Percentiles rank a stretch among this genome's conserved stretches.
Evolutionary conservation across 177 flowering plant genomes (phyloP).

Genomic region (Tripterygium wilfordii): DNA sequence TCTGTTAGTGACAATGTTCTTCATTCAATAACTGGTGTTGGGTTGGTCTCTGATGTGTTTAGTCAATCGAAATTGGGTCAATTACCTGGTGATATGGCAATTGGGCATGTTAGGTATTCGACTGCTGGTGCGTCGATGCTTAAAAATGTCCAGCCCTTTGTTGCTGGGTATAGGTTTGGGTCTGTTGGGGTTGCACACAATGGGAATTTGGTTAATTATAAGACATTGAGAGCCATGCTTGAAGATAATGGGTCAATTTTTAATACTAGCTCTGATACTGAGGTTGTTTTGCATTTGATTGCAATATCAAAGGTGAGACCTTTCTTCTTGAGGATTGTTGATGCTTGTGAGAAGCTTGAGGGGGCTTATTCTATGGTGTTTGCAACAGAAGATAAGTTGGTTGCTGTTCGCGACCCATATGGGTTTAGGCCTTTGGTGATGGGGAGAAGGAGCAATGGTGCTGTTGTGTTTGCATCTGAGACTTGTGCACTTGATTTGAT

Average conservation of each 20-base stretch:
- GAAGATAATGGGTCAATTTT: constrained; percentile 86
- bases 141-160: constrained; percentile 86
- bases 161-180: constrained; percentile 70
- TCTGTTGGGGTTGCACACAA: constrained; percentile 82
- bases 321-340: constrained; percentile 62
- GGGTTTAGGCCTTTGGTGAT: constrained; percentile 89
- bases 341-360: constrained; percentile 73
- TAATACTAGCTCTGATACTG: constrained; percentile 78
- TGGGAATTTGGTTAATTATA: constrained; percentile 76
- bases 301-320: constrained; percentile 73
- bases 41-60: constrained; percentile 87
- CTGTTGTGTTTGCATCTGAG: constrained; percentile 83
- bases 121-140: constrained; percentile 79
- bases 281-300: constrained; percentile 84
- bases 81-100: constrained; percentile 56
- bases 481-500: constrained; percentile 86
- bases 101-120: constrained; percentile 82
- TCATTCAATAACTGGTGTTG: constrained; percentile 75
- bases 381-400: constrained; percentile 68
- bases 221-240: constrained; percentile 43
- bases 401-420: constrained; percentile 78
- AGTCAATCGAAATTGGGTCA: constrained; percentile 54
- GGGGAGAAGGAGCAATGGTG: constrained; percentile 85
- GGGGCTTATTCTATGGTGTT: constrained; percentile 94
- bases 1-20: constrained; percentile 44